Evolutionary conservation across 208 protist species (phyloP).

Genomic region (Wallacemonas sp.): DNA sequence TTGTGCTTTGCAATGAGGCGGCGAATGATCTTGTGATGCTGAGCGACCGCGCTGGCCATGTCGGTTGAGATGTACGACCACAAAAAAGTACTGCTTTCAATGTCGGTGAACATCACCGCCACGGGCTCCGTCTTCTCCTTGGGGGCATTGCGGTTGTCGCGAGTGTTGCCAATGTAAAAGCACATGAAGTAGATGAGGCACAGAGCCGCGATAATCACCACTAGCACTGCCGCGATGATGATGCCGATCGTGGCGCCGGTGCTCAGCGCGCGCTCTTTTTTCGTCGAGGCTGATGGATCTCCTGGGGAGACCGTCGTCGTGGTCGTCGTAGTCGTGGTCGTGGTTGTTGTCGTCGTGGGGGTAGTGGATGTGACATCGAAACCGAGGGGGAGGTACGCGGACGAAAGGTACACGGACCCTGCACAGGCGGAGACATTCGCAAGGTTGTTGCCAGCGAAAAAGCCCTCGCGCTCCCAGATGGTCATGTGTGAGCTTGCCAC

Average conservation of each 20-base stretch:
- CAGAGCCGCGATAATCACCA: not conserved
- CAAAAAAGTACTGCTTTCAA: constrained; percentile 62
- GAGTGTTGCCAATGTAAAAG: constrained; percentile 25
- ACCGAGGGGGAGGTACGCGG: too few relatives aligned
- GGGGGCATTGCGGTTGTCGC: constrained; percentile 56
- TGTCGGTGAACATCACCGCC: constrained; percentile 68
- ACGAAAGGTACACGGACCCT: too few relatives aligned
- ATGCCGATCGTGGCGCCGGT: constrained; percentile 8
- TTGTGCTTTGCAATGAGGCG: constrained; percentile 50
- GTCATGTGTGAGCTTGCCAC: not conserved
- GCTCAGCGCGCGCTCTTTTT: not conserved
- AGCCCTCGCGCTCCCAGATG: not conserved
- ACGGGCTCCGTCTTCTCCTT: constrained; percentile 44
- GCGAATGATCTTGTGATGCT: constrained; percentile 61
- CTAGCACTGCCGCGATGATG: not conserved
- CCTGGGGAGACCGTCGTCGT: not conserved
- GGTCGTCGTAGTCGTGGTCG: too few relatives aligned
- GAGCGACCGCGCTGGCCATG: constrained; percentile 46
- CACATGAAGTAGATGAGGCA: constrained; percentile 15
- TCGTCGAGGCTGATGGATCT: not conserved
- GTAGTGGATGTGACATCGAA: too few relatives aligned
- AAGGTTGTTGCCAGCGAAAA: too few relatives aligned
- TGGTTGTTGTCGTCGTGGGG: too few relatives aligned
- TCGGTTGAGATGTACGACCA: constrained; percentile 42
- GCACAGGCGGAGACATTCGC: too few relatives aligned